phyloP scores from a whole-genome alignment of 2,329 filamentous ascomycete genomes.

The Phialocephala subalpina region DNA sequence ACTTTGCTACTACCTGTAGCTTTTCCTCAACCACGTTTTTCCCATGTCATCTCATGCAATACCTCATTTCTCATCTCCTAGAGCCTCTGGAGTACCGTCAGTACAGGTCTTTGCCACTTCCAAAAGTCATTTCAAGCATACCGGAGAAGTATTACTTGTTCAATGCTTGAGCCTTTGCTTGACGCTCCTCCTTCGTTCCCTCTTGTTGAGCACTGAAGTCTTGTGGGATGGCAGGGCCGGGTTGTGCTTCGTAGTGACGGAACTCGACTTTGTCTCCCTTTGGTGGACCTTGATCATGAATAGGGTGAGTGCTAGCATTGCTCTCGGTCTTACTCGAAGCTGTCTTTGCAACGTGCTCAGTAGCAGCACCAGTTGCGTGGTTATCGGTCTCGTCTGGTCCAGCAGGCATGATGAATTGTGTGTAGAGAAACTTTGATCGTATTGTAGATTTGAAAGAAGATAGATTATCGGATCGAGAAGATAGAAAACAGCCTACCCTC shows the following conservation, averaged over 20 bases:
- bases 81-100: background rate
- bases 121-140: conserved; percentile 26
- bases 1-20: background rate
- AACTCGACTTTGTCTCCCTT: conserved; percentile 58
- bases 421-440: conserved; percentile 1
- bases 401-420: conserved; percentile 46
- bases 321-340: conserved; percentile 46
- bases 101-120: background rate
- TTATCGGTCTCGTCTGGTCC: conserved; percentile 48
- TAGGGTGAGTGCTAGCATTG: conserved; percentile 46
- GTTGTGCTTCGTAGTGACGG: conserved; percentile 60
- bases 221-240: conserved; percentile 64
- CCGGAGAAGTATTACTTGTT: conserved; percentile 59
- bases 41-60: background rate
- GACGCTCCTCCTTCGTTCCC: conserved; percentile 73
- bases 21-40: background rate
- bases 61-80: background rate
- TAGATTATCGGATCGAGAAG: background rate
- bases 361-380: conserved; percentile 41
- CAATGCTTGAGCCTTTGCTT: conserved; percentile 69
- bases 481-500: background rate
- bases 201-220: conserved; percentile 62
- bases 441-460: conserved; percentile 6
- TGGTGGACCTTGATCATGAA: conserved; percentile 46
- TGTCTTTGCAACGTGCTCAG: conserved; percentile 48